Conservation (phyloP, 2,329 filamentous ascomycete genomes). For the Penicillium hordei region DNA sequence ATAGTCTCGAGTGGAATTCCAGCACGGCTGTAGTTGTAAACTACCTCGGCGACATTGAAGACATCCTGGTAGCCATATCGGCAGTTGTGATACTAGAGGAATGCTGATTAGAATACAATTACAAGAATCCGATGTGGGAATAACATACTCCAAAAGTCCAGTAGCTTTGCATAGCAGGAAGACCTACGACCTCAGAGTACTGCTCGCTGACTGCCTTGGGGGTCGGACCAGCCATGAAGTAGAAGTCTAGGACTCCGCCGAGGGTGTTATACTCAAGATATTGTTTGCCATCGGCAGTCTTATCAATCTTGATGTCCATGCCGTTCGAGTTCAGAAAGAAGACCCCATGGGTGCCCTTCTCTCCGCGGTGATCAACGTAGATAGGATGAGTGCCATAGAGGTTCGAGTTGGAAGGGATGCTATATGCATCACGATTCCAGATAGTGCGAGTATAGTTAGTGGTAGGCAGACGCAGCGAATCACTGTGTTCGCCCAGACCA, state of each 20-base stretch:
- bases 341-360: conserved; percentile 60
- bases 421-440: conserved; percentile 67
- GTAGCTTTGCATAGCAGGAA: conserved; percentile 64
- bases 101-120: background rate
- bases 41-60: conserved; percentile 46
- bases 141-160: conserved; percentile 58
- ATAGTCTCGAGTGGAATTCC: conserved; percentile 47
- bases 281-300: conserved; percentile 58
- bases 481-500: conserved; percentile 75
- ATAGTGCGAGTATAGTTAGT: conserved; percentile 69
- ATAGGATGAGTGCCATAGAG: conserved; percentile 72
- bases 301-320: conserved; percentile 75
- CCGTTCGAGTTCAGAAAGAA: conserved; percentile 71
- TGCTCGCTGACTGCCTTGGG: conserved; percentile 60
- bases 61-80: conserved; percentile 61
- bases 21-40: conserved; percentile 45
- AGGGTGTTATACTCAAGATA: conserved; percentile 78
- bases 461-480: conserved; percentile 67
- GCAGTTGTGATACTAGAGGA: conserved; percentile 57
- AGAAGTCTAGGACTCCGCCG: conserved; percentile 73
- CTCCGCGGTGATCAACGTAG: conserved; percentile 69
- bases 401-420: conserved; percentile 61
- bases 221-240: conserved; percentile 61
- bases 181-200: conserved; percentile 58
- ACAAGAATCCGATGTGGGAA: background rate